Conservation (phyloP, 163 green algal species). For the Scenedesmus sp. region DNA sequence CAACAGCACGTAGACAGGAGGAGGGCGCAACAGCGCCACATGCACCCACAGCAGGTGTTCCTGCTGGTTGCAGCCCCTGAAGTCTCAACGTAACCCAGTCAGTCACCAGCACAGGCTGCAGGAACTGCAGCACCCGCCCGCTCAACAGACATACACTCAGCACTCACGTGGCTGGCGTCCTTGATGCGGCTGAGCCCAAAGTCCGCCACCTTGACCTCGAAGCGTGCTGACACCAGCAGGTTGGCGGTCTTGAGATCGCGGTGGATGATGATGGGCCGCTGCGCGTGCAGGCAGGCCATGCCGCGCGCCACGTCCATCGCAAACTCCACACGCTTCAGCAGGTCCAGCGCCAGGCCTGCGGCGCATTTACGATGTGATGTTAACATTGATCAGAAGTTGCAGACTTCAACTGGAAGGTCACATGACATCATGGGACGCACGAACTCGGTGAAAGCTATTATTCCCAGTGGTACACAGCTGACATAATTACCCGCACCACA, state of each 20-base stretch:
- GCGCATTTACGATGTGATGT: not conserved
- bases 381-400: too few relatives aligned
- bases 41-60: too few relatives aligned
- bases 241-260: constrained; percentile 91
- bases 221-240: constrained; percentile 90
- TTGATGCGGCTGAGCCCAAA: constrained; percentile 89
- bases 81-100: too few relatives aligned
- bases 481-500: too few relatives aligned
- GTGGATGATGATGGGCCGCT: constrained; percentile 91
- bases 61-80: too few relatives aligned
- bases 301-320: constrained; percentile 77
- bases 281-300: constrained; percentile 90
- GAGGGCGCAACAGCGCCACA: too few relatives aligned
- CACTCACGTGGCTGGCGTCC: constrained; percentile 47
- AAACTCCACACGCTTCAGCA: constrained; percentile 68
- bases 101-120: not conserved
- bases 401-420: not conserved
- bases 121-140: not conserved
- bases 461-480: too few relatives aligned
- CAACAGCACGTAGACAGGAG: too few relatives aligned
- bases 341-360: constrained; percentile 65
- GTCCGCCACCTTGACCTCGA: constrained; percentile 88
- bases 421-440: too few relatives aligned
- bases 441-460: too few relatives aligned
- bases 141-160: not conserved